Base-by-base conservation (phyloP, 1,284 basidiomycete genomes). In the Heterobasidion irregulare region DNA sequence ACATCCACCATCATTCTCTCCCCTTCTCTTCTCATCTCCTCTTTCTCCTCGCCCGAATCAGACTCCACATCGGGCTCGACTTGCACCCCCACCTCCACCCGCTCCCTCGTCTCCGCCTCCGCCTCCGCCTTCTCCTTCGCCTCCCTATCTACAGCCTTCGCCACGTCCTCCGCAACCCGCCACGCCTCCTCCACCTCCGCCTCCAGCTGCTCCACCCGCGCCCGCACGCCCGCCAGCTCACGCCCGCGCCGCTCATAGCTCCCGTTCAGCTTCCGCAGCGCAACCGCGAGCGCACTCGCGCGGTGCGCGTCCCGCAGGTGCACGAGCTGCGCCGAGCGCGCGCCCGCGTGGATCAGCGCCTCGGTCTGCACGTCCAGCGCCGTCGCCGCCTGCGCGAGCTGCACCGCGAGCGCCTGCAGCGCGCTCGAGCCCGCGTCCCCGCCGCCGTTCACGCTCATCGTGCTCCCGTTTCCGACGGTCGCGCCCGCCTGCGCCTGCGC, bases 141-240 rank as follows among this genome's bases (percentile, higher is more conserved):
- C 52, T 72, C 59, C 50, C 80, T 78, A 63, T 89, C 84, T 62
- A 89, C 75, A 65, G 89, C 85, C 53, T 72, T 67, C 2, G 87
- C 89, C 60, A 89, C 72, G 45, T 78, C 79, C 62, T 89, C 83
- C 1, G 88, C 89, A 57, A 84, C 81, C 49, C 75, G 75, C 89
- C 89, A 91, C 1, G 87, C 89, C 56, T 91, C 89, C 52, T 87
- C 82, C n/a, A 89, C 72, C 62, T 89, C 85, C 8, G 76, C 84
- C 62, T 85, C 77, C 12, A 89, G 75, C 53, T 78, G 73, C 32
- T 67, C 69, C 19, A 86, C 75, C 47, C 74, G 71, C 8, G 73
- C 65, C 52, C 74, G 74, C 16, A 78, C 71, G 18, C 72, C 68
- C 35, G 70, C 65, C 16, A 87, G 71, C 46, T 90, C 86, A 2